These are phyloP conservation scores for Sporothrix humicola DNA, from an alignment of 2,329 filamentous ascomycete species.

Conservation along the genomic window DNA sequence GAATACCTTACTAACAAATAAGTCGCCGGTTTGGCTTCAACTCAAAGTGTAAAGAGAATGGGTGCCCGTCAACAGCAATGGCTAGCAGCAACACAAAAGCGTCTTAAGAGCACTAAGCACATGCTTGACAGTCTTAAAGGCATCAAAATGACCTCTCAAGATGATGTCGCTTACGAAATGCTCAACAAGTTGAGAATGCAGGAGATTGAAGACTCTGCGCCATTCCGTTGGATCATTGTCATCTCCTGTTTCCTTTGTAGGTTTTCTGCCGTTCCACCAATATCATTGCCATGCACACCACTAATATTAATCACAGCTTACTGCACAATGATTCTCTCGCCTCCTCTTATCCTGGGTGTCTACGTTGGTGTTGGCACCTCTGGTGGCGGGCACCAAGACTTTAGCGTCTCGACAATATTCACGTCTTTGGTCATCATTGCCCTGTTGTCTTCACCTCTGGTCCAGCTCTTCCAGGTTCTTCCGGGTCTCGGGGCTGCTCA, in stretches of 20 bases:
- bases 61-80: constrained; percentile 21
- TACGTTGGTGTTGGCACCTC: constrained; percentile 6
- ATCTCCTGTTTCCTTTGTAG: constrained; percentile 11
- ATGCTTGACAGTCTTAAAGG: constrained; percentile 29
- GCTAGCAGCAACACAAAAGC: constrained; percentile 20
- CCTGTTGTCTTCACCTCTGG: constrained; percentile 46
- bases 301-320: constrained; percentile 2
- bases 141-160: constrained; percentile 25
- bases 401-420: constrained; percentile 23
- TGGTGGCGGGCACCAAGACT: neutral
- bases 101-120: constrained; percentile 22
- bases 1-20: neutral
- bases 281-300: neutral
- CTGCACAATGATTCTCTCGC: constrained; percentile 9
- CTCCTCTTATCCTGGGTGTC: neutral
- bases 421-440: constrained; percentile 50
- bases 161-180: constrained; percentile 14
- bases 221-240: constrained; percentile 17
- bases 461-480: constrained; percentile 23
- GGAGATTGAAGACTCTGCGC: neutral
- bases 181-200: neutral
- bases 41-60: constrained; percentile 13
- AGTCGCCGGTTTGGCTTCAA: constrained; percentile 19
- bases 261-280: neutral
- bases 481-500: constrained; percentile 26